A percentile compares a stretch with the other conserved stretches of the same genome.
Conservation (phyloP, 352 stramenopile species). For the Pythium aristosporum region DNA sequence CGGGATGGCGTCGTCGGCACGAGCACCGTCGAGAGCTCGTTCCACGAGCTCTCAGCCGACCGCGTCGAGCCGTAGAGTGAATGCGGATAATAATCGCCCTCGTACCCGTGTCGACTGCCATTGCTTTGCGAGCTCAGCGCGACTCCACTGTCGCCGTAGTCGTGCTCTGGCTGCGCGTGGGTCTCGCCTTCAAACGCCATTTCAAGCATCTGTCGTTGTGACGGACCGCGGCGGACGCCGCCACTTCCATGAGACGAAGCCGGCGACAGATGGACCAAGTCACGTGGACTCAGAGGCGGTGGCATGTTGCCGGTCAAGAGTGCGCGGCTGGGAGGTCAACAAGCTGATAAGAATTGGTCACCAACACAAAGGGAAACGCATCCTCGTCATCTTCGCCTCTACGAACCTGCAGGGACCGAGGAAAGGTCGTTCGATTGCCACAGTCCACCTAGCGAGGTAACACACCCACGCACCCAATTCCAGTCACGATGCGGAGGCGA, state of each 20-base stretch:
- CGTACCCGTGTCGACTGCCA: background rate
- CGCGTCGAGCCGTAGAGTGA: no score
- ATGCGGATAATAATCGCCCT: background rate
- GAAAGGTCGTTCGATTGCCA: background rate
- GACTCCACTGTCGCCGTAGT: background rate
- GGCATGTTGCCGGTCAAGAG: background rate
- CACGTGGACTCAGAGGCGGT: constrained; percentile 21
- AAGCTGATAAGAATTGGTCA: background rate
- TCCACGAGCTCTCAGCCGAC: constrained; percentile 8
- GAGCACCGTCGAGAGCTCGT: constrained; percentile 13
- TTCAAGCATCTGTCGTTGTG: constrained; percentile 37
- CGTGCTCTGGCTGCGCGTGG: background rate
- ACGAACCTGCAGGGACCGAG: background rate
- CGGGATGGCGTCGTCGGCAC: constrained; percentile 17
- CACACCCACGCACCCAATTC: background rate
- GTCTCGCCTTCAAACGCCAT: constrained; percentile 38
- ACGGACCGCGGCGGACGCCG: constrained; percentile 12
- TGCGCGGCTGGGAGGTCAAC: background rate
- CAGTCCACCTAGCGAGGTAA: background rate
- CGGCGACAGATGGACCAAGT: background rate
- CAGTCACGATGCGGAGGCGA: background rate
- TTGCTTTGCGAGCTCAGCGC: constrained; percentile 3
- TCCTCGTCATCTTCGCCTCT: background rate
- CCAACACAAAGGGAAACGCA: background rate
- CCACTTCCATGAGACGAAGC: background rate